Conservation (phyloP, 495 filamentous ascomycete genomes). For the Penicillium subrubescens region DNA sequence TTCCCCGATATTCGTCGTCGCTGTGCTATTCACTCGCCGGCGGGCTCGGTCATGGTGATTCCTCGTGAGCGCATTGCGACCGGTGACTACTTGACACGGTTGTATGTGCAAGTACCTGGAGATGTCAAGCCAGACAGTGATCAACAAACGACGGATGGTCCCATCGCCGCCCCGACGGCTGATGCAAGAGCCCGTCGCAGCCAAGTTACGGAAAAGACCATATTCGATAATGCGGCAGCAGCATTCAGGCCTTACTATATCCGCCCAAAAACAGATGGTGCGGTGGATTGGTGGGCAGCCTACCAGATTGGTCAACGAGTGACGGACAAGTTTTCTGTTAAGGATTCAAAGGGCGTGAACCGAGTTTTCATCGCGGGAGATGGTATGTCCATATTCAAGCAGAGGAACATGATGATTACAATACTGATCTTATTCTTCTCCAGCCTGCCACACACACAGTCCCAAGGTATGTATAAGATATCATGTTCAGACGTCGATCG, state of each 20-base stretch:
- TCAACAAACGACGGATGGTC: constrained; percentile 16
- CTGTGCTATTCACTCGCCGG: constrained; percentile 67
- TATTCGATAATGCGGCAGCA: constrained; percentile 43
- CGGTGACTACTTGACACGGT: constrained; percentile 62
- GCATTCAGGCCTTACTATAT: constrained; percentile 53
- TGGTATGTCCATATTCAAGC: constrained; percentile 38
- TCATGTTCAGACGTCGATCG: background rate
- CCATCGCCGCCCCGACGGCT: constrained; percentile 16
- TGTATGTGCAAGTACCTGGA: constrained; percentile 62
- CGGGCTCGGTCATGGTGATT: constrained; percentile 70
- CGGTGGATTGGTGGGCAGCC: constrained; percentile 66
- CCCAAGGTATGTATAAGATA: constrained; percentile 58
- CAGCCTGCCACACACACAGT: constrained; percentile 60
- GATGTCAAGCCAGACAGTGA: constrained; percentile 29
- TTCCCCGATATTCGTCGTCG: constrained; percentile 71
- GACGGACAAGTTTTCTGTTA: constrained; percentile 62
- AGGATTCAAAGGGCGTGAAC: constrained; percentile 47
- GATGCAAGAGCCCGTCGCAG: constrained; percentile 38
- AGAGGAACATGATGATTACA: too few relatives aligned
- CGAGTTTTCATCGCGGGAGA: constrained; percentile 71
- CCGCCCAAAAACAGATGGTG: constrained; percentile 36
- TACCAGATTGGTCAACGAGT: constrained; percentile 75
- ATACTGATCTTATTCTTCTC: background rate
- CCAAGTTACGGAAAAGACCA: constrained; percentile 43
- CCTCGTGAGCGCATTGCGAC: constrained; percentile 60